Conservation (phyloP, 352 stramenopile genomes). For the Albugo candida region DNA sequence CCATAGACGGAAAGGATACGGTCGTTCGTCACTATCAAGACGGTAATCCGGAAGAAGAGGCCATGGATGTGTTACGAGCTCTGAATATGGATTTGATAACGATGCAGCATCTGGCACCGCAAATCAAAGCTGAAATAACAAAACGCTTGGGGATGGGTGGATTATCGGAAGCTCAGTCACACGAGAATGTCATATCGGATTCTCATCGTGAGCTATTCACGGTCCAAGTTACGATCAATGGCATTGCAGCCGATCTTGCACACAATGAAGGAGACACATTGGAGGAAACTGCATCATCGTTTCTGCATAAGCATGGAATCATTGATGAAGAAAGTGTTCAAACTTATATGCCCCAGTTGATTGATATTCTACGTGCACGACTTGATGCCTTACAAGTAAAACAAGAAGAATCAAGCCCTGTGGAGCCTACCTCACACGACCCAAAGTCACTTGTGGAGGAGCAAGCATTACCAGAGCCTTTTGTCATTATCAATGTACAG, state of each 20-base stretch:
- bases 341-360: conserved; percentile 28
- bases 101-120: conserved; percentile 13
- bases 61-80: conserved; percentile 21
- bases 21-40: conserved; percentile 46
- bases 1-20: conserved; percentile 25
- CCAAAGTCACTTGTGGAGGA: background rate
- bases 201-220: conserved; percentile 35
- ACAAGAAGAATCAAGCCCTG: background rate
- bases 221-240: conserved; percentile 34
- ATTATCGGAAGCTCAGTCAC: background rate
- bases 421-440: background rate
- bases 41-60: conserved; percentile 33
- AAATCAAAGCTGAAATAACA: conserved; percentile 40
- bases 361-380: conserved; percentile 29
- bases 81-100: conserved; percentile 24
- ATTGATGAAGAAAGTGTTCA: conserved; percentile 18
- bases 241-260: conserved; percentile 23
- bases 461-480: background rate
- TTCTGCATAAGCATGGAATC: conserved; percentile 37
- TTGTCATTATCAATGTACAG: background rate
- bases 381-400: conserved; percentile 20
- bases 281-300: conserved; percentile 31
- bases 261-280: conserved; percentile 44
- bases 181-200: background rate
- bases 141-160: conserved; percentile 15